Percentiles rank a stretch among this genome's conserved stretches.
phyloP scores from a whole-genome alignment of 208 protist genomes.

The Leishmania turanica region DNA sequence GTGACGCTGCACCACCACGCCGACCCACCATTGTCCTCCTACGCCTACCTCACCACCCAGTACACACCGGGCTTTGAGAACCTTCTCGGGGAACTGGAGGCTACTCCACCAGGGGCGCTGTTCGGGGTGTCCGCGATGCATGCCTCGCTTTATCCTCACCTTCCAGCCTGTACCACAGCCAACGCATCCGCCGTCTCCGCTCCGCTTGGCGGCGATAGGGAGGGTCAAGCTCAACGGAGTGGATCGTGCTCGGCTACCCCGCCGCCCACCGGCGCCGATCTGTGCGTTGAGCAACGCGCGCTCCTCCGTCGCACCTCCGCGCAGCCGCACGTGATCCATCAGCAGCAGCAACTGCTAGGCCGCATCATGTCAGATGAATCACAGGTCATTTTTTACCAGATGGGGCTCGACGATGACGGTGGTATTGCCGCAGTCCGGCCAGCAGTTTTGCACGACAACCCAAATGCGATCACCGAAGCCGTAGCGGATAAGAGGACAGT shows the following conservation, averaged over 20 bases:
- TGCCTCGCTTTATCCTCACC: background rate
- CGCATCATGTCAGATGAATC: slow-evolving; percentile 24
- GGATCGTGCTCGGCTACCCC: background rate
- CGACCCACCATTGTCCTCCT: background rate
- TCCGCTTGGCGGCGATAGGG: background rate
- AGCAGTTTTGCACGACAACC: background rate
- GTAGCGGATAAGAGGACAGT: background rate
- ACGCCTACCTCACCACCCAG: slow-evolving; percentile 20
- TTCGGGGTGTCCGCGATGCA: background rate
- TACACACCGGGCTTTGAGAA: slow-evolving; percentile 25
- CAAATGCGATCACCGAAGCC: slow-evolving; percentile 94
- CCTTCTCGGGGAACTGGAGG: slow-evolving; percentile 27
- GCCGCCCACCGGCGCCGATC: slow-evolving; percentile 94
- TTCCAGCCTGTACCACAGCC: background rate
- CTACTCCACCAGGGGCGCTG: slow-evolving; percentile 6
- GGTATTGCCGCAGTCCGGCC: background rate
- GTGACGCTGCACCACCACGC: background rate
- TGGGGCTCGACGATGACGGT: slow-evolving; percentile 6
- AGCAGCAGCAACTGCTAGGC: slow-evolving; percentile 7
- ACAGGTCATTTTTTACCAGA: slow-evolving; percentile 34
- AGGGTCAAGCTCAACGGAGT: background rate
- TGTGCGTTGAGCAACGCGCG: slow-evolving; percentile 99
- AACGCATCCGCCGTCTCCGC: background rate
- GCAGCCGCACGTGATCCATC: background rate
- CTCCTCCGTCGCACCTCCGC: slow-evolving; percentile 98